phyloP scores from a whole-genome alignment of 805 yeast species.

The Yamadazyma sp. region DNA sequence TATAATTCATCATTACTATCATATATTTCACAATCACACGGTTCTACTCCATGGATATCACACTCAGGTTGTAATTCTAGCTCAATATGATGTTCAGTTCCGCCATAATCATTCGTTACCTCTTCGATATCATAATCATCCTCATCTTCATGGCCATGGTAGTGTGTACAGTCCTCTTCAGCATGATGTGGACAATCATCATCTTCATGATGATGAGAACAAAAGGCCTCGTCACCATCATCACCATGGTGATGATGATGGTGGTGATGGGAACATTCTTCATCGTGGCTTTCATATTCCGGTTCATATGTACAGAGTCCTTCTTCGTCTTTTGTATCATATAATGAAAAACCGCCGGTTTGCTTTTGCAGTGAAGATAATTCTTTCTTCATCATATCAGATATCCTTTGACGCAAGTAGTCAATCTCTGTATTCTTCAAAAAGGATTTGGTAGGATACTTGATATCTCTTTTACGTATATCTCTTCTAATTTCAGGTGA shows the following conservation, averaged over 20 bases:
- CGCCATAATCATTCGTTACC: conserved; percentile 26
- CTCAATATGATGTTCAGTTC: conserved; percentile 39
- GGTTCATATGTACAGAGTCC: conserved; percentile 32
- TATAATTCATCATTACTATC: conserved; percentile 18
- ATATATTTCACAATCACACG: conserved; percentile 23
- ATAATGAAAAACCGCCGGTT: conserved; percentile 25
- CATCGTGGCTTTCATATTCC: conserved; percentile 14
- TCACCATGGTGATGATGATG: no score
- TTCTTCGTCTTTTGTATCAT: conserved; percentile 38
- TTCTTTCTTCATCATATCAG: conserved; percentile 20
- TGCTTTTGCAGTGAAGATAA: no score
- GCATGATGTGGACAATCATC: no score
- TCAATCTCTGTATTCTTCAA: conserved; percentile 22
- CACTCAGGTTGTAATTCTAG: conserved; percentile 38
- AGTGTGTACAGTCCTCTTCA: no score
- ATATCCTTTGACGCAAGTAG: conserved; percentile 24
- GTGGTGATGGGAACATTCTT: no score
- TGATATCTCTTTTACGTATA: no score
- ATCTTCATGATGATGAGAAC: no score
- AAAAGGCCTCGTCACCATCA: no score
- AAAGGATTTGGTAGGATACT: conserved; percentile 6
- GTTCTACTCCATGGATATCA: conserved; percentile 23
- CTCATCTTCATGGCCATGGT: no score
- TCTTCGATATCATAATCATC: conserved; percentile 39
- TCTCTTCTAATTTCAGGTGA: no score